phyloP scores from a whole-genome alignment of 805 yeast species.

The Nakazawaea ambrosiae region DNA sequence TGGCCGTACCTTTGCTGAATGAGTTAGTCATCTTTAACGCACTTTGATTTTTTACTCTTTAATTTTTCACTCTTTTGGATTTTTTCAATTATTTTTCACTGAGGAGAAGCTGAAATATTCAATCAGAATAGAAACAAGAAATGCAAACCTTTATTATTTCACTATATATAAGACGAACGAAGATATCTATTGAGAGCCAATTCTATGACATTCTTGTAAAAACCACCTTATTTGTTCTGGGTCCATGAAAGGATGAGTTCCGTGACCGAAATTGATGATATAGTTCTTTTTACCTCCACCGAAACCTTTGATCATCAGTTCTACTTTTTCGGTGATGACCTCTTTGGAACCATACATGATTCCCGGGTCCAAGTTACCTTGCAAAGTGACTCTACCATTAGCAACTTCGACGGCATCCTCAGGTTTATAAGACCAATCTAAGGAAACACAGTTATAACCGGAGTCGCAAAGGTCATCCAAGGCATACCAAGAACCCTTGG shows the following conservation, averaged over 20 bases:
- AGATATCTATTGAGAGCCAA: constrained; percentile 56
- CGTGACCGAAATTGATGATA: constrained; percentile 95
- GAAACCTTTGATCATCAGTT: constrained; percentile 82
- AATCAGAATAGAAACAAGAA: too few species aligned
- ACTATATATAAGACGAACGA: too few species aligned
- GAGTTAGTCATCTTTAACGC: too few species aligned
- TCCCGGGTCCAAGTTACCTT: constrained; percentile 96
- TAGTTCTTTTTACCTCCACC: constrained; percentile 92
- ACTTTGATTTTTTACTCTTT: too few species aligned
- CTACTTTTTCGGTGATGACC: constrained; percentile 71
- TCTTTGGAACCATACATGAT: constrained; percentile 86
- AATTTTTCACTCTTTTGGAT: too few species aligned
- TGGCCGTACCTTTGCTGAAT: too few species aligned
- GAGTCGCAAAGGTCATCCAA: constrained; percentile 73
- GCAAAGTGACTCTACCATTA: constrained; percentile 74
- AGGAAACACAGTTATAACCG: constrained; percentile 82
- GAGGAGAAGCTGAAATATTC: too few species aligned
- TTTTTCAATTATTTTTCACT: too few species aligned
- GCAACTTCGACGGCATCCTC: constrained; percentile 72
- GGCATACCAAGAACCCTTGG: constrained; percentile 98
- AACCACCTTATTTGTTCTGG: constrained; percentile 85
- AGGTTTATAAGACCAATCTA: constrained; percentile 90
- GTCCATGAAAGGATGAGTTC: constrained; percentile 96
- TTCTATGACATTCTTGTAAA: constrained; percentile 78
- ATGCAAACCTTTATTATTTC: too few species aligned